Conservation (phyloP, 345 rosid genomes). For the Raphanus raphanistrum region DNA sequence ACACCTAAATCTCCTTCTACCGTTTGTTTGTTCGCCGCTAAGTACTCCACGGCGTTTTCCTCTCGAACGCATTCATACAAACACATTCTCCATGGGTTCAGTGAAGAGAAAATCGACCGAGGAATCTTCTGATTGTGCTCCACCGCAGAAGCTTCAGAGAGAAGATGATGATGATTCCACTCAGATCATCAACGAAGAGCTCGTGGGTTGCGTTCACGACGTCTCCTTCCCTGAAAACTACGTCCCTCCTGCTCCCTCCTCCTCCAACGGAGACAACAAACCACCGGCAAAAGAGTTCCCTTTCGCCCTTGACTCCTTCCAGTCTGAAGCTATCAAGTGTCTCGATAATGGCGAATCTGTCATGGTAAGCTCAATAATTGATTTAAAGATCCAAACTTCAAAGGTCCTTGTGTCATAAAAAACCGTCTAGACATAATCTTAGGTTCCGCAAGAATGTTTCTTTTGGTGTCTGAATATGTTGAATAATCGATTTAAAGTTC, state of each 20-base stretch:
- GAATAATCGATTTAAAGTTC: neutral
- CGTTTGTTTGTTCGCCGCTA: too few relatives aligned
- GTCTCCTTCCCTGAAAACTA: constrained; percentile 79
- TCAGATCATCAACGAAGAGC: constrained; percentile 30
- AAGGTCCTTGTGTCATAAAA: neutral
- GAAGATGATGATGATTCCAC: constrained; percentile 44
- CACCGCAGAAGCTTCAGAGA: constrained; percentile 50
- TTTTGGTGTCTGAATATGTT: neutral
- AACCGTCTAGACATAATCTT: neutral
- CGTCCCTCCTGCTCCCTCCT: constrained; percentile 41
- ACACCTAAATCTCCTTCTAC: too few relatives aligned
- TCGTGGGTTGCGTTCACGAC: constrained; percentile 70
- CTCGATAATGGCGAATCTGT: constrained; percentile 87
- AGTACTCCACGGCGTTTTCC: too few relatives aligned
- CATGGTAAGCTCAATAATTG: constrained; percentile 49
- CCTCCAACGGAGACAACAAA: constrained; percentile 31
- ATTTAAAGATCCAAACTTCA: neutral
- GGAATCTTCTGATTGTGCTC: constrained; percentile 38
- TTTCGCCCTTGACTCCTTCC: constrained; percentile 90
- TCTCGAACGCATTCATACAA: too few relatives aligned
- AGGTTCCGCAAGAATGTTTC: neutral
- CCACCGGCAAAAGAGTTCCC: constrained; percentile 96
- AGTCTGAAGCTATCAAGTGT: constrained; percentile 91
- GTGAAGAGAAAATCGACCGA: constrained; percentile 63
- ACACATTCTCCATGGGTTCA: constrained; percentile 45